Conservation (phyloP, 176 grass and related monocot species). For the Hyparrhenia diplandra region DNA sequence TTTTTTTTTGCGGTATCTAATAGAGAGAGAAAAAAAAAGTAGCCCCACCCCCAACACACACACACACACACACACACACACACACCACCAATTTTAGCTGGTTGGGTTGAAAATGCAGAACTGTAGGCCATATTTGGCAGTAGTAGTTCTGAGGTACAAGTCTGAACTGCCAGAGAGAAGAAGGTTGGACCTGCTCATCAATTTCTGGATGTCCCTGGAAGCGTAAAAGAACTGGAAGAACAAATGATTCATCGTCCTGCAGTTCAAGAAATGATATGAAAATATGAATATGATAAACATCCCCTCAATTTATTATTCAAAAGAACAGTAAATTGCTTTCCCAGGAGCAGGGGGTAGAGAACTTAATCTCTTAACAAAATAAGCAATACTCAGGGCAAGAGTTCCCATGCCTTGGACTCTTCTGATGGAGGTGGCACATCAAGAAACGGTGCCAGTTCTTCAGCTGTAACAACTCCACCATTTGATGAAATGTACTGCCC, state of each 20-base stretch:
- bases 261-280: conserved; percentile 27
- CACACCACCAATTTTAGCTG: neutral
- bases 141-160: neutral
- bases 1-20: neutral
- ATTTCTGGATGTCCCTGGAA: conserved; percentile 90
- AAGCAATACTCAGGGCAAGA: conserved; percentile 16
- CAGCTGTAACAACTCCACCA: conserved; percentile 91
- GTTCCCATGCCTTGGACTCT: conserved; percentile 62
- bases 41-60: too few species aligned
- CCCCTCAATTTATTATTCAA: conserved; percentile 3
- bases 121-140: conserved; percentile 1
- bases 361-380: conserved; percentile 31
- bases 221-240: conserved; percentile 86
- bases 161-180: conserved; percentile 1
- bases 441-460: conserved; percentile 96
- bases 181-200: conserved; percentile 69
- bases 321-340: neutral
- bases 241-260: conserved; percentile 96
- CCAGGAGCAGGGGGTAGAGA: neutral
- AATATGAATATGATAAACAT: conserved; percentile 27
- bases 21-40: neutral
- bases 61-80: too few species aligned
- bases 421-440: conserved; percentile 58
- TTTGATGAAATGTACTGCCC: conserved; percentile 96
- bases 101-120: neutral